A percentile compares a stretch with the other conserved stretches of the same genome.
Evolutionary conservation across 2,329 filamentous ascomycete genomes (phyloP).

Genomic region (Aspergillus pseudotamarii): DNA sequence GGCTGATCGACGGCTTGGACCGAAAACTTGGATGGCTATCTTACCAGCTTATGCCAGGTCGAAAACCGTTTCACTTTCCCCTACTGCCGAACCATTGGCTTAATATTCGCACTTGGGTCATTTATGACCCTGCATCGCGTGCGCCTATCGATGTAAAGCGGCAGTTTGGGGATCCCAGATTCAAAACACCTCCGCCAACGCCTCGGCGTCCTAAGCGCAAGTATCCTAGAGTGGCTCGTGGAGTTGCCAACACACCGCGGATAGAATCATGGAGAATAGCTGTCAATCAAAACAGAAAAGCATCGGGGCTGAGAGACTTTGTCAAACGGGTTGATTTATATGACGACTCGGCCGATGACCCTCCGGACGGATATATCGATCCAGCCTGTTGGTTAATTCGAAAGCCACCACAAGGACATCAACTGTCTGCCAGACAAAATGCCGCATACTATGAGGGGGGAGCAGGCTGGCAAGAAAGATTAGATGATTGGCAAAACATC

Average conservation of each 20-base stretch:
- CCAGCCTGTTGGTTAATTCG: conserved; percentile 45
- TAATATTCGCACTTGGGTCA: conserved; percentile 44
- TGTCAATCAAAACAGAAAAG: conserved; percentile 37
- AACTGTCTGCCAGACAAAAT: conserved; percentile 37
- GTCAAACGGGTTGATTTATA: conserved; percentile 36
- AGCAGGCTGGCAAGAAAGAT: conserved; percentile 43
- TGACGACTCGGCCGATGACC: conserved; percentile 41
- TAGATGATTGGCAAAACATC: conserved; percentile 44
- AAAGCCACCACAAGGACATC: conserved; percentile 43
- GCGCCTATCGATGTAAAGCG: conserved; percentile 35
- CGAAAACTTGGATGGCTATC: conserved; percentile 43
- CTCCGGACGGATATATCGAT: conserved; percentile 43
- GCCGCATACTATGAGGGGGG: conserved; percentile 44
- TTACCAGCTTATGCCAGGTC: conserved; percentile 41
- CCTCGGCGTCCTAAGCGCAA: conserved; percentile 29
- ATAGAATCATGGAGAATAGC: conserved; percentile 45
- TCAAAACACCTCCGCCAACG: conserved; percentile 33
- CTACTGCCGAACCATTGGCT: conserved; percentile 47
- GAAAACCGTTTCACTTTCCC: conserved; percentile 44
- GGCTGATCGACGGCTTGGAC: conserved; percentile 37
- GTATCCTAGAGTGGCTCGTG: conserved; percentile 24
- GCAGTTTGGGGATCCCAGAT: conserved; percentile 39
- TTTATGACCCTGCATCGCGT: conserved; percentile 43
- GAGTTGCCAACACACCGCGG: conserved; percentile 28
- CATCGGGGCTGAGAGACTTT: conserved; percentile 32